Evolutionary conservation across 2,329 filamentous ascomycete genomes (phyloP).

Genomic region (Claviceps quebecensis): DNA sequence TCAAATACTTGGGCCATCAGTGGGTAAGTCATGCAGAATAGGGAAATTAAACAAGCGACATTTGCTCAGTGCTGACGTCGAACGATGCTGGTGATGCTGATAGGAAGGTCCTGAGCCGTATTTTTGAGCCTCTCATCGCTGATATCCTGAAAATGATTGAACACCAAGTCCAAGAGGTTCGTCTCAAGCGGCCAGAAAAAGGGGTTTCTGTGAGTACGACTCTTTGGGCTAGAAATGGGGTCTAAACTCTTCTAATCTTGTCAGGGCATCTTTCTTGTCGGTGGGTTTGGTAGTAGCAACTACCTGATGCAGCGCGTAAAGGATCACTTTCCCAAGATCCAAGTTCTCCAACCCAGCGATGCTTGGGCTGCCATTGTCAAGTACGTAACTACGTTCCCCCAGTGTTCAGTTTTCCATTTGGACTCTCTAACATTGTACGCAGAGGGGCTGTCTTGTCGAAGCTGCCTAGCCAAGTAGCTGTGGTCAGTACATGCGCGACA

Average conservation of each 20-base stretch:
- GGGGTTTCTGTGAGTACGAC: neutral
- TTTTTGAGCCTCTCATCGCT: conserved; percentile 11
- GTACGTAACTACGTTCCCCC: conserved; percentile 1
- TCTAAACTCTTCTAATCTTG: neutral
- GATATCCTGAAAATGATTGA: conserved; percentile 9
- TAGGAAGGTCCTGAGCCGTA: neutral
- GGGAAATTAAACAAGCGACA: neutral
- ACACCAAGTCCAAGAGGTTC: conserved; percentile 7
- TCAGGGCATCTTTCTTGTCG: conserved; percentile 4
- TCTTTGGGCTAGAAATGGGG: rapidly evolving
- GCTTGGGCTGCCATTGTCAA: conserved; percentile 6
- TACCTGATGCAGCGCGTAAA: neutral
- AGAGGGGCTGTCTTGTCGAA: conserved; percentile 1
- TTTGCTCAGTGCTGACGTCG: neutral
- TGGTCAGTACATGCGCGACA: neutral
- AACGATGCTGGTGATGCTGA: neutral
- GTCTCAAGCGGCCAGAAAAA: neutral
- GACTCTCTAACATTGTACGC: neutral
- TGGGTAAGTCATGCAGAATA: conserved; percentile 4
- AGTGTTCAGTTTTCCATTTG: neutral
- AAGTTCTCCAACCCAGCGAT: conserved; percentile 2
- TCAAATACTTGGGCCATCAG: conserved; percentile 10
- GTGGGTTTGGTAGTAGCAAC: conserved; percentile 2
- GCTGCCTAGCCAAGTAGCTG: neutral
- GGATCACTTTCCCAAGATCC: neutral